Conservation (phyloP, 2,329 filamentous ascomycete species). For the Xylogone sp. region DNA sequence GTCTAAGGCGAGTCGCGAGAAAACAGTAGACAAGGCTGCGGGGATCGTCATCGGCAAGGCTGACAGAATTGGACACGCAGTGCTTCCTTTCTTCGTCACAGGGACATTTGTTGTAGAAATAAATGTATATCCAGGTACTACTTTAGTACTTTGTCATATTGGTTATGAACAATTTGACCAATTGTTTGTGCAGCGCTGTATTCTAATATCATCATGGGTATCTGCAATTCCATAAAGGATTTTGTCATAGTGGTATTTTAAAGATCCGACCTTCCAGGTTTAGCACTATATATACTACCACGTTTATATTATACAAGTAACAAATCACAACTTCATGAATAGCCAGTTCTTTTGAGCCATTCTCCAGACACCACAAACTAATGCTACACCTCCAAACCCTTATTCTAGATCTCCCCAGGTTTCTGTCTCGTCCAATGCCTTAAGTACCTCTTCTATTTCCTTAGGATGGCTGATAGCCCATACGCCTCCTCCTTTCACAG, state of each 20-base stretch:
- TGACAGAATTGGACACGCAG: not conserved
- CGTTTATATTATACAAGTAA: not conserved
- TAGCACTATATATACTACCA: not conserved
- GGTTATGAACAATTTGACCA: too few relatives aligned
- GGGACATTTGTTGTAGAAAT: too few relatives aligned
- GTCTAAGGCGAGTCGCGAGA: not conserved
- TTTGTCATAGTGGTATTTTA: too few relatives aligned
- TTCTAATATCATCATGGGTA: too few relatives aligned
- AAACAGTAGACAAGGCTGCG: not conserved
- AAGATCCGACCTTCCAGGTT: not conserved
- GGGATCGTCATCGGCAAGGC: constrained; percentile 1
- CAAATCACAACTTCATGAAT: not conserved
- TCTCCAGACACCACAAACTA: not conserved
- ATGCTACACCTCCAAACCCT: constrained; percentile 1
- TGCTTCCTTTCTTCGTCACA: not conserved
- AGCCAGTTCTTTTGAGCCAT: not conserved
- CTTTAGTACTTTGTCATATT: too few relatives aligned
- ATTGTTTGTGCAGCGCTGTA: too few relatives aligned
- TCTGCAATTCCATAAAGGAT: too few relatives aligned
- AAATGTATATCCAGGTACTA: too few relatives aligned
- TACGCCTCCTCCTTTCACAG: constrained; percentile 83
- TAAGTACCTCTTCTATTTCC: constrained; percentile 67
- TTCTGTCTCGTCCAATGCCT: constrained; percentile 62
- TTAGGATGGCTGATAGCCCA: constrained; percentile 85
- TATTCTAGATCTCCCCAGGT: constrained; percentile 23